These are phyloP conservation scores for Epichloe amarillans DNA, from an alignment of 2,329 filamentous ascomycete species.

Conservation along the genomic window DNA sequence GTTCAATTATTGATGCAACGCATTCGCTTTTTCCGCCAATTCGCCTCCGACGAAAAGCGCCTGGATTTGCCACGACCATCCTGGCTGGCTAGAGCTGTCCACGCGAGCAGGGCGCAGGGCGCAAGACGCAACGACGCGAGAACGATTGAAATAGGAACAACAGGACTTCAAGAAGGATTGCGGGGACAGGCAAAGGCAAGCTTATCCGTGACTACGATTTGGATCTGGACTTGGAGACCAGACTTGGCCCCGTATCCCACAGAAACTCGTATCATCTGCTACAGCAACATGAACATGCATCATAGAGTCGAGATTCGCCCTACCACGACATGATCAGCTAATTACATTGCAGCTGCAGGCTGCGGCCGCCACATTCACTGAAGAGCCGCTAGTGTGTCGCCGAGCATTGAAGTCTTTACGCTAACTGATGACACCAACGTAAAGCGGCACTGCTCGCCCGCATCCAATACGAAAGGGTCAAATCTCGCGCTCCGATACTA, in stretches of 20 bases:
- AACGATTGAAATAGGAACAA: background rate
- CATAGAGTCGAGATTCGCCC: background rate
- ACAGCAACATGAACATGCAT: background rate
- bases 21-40: background rate
- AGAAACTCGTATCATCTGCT: background rate
- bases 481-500: no score
- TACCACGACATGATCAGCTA: background rate
- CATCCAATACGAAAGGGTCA: background rate
- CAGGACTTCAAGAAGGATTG: background rate
- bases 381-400: background rate
- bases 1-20: background rate
- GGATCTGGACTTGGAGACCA: background rate
- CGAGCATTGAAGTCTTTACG: no score
- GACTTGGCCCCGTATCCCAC: background rate
- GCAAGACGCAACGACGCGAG: no score
- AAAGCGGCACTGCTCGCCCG: background rate
- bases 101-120: no score
- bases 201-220: background rate
- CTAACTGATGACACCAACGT: no score
- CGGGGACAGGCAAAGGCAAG: background rate
- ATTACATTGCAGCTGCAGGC: background rate
- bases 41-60: background rate
- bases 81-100: no score
- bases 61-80: no score
- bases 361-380: background rate